Evolutionary conservation across 2,329 filamentous ascomycete species (phyloP).

Genomic region (Nemania sp.): DNA sequence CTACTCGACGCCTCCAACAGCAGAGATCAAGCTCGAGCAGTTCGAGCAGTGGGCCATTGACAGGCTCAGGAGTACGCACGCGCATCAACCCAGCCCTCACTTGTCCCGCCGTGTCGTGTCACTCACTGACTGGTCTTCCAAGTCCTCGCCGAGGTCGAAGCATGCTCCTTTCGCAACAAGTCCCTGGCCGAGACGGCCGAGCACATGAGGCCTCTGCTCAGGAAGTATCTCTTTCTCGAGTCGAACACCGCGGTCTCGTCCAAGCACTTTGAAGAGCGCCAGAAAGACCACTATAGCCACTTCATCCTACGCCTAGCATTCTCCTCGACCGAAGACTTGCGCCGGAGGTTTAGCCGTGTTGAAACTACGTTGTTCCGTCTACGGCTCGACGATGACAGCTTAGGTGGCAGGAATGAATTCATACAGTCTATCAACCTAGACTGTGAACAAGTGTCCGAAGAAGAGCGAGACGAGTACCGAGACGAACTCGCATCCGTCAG

Average conservation of each 20-base stretch:
- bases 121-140: constrained; percentile 28
- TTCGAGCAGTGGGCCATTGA: constrained; percentile 99
- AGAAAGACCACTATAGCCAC: constrained; percentile 97
- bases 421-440: constrained; percentile 76
- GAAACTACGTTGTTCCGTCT: constrained; percentile 90
- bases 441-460: constrained; percentile 80
- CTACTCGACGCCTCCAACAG: constrained; percentile 83
- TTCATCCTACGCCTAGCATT: constrained; percentile 96
- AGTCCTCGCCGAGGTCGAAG: constrained; percentile 88
- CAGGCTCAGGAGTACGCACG: constrained; percentile 69
- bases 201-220: constrained; percentile 83
- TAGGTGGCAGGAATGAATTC: constrained; percentile 73
- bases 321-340: constrained; percentile 84
- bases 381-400: constrained; percentile 76
- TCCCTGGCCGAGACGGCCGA: constrained; percentile 76
- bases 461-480: constrained; percentile 70
- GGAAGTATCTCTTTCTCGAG: constrained; percentile 59
- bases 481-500: constrained; percentile 61
- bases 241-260: constrained; percentile 40
- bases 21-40: constrained; percentile 93
- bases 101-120: background rate
- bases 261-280: constrained; percentile 71
- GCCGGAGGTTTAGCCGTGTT: constrained; percentile 80
- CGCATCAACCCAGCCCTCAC: too few relatives aligned
- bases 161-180: constrained; percentile 93